phyloP scores from a whole-genome alignment of 352 stramenopile species.

The Phytophthora aleatoria region DNA sequence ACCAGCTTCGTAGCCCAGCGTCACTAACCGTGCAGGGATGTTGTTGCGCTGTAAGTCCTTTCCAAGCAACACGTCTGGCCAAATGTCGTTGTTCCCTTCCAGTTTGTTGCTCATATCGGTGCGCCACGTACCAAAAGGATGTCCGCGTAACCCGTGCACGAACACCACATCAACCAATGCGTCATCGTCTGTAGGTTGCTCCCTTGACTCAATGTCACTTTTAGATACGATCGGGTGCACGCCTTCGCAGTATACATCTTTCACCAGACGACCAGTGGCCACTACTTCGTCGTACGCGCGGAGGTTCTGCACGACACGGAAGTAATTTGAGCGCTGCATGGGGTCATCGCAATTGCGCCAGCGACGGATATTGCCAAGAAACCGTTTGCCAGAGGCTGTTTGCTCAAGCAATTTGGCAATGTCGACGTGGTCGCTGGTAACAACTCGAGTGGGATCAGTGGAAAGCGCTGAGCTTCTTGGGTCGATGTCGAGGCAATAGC shows the following conservation, averaged over 20 bases:
- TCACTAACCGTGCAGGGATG: constrained; percentile 65
- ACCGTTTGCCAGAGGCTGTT: constrained; percentile 46
- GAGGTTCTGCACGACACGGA: constrained; percentile 71
- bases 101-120: constrained; percentile 72
- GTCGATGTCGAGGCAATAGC: constrained; percentile 52
- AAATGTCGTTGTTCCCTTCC: constrained; percentile 65
- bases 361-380: constrained; percentile 42
- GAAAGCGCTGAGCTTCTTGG: constrained; percentile 31
- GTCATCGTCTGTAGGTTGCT: constrained; percentile 8
- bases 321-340: constrained; percentile 81
- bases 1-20: constrained; percentile 79
- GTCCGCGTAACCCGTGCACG: constrained; percentile 80
- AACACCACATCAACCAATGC: constrained; percentile 75
- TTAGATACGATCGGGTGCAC: constrained; percentile 75
- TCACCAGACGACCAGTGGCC: constrained; percentile 30
- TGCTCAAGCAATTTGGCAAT: constrained; percentile 55
- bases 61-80: constrained; percentile 74
- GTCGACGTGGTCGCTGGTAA: constrained; percentile 52
- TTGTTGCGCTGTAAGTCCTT: constrained; percentile 51
- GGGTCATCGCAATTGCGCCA: constrained; percentile 59
- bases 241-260: constrained; percentile 76
- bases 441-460: constrained; percentile 15
- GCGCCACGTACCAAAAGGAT: constrained; percentile 84
- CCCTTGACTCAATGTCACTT: constrained; percentile 7
- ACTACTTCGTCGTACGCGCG: constrained; percentile 58